phyloP scores from a whole-genome alignment of 1,139 yeast species.

The Pichia sorboxylosa region DNA sequence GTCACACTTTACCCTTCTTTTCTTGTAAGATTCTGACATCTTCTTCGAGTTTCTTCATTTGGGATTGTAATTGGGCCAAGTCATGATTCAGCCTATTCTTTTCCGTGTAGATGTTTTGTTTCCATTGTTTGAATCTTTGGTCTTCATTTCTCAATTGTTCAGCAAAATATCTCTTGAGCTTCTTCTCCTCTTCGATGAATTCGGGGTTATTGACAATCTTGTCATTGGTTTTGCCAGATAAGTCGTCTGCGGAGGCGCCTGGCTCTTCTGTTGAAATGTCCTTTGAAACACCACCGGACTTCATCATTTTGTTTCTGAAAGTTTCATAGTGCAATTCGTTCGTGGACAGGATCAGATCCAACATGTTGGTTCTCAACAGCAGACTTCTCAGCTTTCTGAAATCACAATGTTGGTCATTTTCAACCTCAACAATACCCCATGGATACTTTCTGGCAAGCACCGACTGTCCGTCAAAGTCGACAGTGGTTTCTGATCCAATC shows the following conservation, averaged over 20 bases:
- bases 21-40: constrained; percentile 60
- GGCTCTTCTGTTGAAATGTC: constrained; percentile 34
- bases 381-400: constrained; percentile 84
- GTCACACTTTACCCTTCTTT: too few species aligned
- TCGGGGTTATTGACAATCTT: constrained; percentile 61
- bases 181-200: constrained; percentile 92
- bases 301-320: constrained; percentile 71
- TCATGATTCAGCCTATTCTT: constrained; percentile 90
- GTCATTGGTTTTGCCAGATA: constrained; percentile 23
- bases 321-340: constrained; percentile 87
- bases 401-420: constrained; percentile 91
- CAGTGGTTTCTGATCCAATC: constrained; percentile 83
- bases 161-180: constrained; percentile 88
- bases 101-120: constrained; percentile 86
- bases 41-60: constrained; percentile 61
- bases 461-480: constrained; percentile 63
- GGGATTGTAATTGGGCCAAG: constrained; percentile 73
- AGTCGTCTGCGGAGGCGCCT: constrained; percentile 9
- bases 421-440: constrained; percentile 97
- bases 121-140: constrained; percentile 97
- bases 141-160: constrained; percentile 97
- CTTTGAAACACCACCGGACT: too few species aligned
- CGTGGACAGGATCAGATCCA: constrained; percentile 81
- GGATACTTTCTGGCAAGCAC: constrained; percentile 90
- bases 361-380: constrained; percentile 82